Evolutionary conservation across 345 rosid genomes (phyloP), one percentile per base, ranked within the genome.

Genomic region (Salix udensis): DNA sequence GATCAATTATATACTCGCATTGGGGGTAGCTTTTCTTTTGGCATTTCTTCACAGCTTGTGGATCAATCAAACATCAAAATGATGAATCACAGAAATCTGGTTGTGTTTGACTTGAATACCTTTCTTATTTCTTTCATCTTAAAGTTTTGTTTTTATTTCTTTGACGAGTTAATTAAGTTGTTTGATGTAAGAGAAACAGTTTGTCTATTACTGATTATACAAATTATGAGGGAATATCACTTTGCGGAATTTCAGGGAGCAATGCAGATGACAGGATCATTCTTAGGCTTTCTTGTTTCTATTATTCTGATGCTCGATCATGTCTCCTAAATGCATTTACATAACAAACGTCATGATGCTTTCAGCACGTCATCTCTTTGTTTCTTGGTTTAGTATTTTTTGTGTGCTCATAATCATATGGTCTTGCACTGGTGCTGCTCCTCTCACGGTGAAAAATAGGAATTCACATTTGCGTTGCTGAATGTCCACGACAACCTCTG

Each of bases 241-340:
- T 75, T 75, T 95, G 70, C 80, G 97, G 39, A 81, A 87, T 81
- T 88, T 94, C 2, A 97, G 97, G 75, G 82, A 83, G 71, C 82
- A 85, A 36, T 88, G 84, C 65, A 81, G 89, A 82, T 90, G 86
- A 89, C 78, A 86, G 48, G 92, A 91, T 86, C 85, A 93, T 76
- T 86, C 88, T 53, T 84, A 91, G 97, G 97, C 89, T n/a, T 65
- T 64, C 44, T 40, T 28, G 66, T n/a, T 7, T 24, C 34, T 39
- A 30, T 50, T 60, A 28, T 10, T 58, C 36, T 40, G 44, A 40
- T 40, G 44, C 44, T n/a, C n/a, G n/a, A n/a, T 40, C 11, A 40
- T 7, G 44, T 2, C 2, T 40, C 44, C 9, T 9, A 40, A 40
- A 40, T 40, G 44, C 11, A 40, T 34, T 40, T 7, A 40, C 61